phyloP scores from a whole-genome alignment of 805 yeast species.

The Cyberlindnera bimundalis region DNA sequence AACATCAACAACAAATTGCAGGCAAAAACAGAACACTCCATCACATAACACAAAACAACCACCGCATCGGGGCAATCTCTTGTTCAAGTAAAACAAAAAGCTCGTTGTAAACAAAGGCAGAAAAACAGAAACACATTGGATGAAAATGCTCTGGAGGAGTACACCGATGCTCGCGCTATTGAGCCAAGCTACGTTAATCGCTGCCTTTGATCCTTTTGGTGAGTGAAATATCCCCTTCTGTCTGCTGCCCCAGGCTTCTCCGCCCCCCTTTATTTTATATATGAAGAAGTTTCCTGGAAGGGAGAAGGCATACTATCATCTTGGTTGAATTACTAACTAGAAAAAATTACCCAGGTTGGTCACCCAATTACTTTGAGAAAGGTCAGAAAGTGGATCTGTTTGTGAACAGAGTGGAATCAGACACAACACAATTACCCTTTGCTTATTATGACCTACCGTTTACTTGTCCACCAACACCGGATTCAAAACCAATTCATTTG shows the following conservation, averaged over 20 bases:
- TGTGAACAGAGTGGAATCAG: constrained; percentile 78
- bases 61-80: too few relatives aligned
- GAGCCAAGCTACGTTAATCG: constrained; percentile 6
- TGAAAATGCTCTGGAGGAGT: constrained; percentile 13
- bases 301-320: too few relatives aligned
- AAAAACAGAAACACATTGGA: too few relatives aligned
- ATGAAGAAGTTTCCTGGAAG: too few relatives aligned
- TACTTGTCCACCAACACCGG: constrained; percentile 63
- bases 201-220: constrained; percentile 27
- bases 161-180: constrained; percentile 4
- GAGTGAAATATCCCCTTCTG: too few relatives aligned
- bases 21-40: too few relatives aligned
- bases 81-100: too few relatives aligned
- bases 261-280: too few relatives aligned
- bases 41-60: too few relatives aligned
- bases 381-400: constrained; percentile 66
- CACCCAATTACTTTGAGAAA: constrained; percentile 34
- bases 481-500: constrained; percentile 58
- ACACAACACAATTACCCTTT: constrained; percentile 70
- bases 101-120: too few relatives aligned
- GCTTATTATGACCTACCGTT: constrained; percentile 77
- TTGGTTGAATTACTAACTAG: constrained; percentile 7
- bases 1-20: too few relatives aligned
- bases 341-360: constrained; percentile 29
- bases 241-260: too few relatives aligned